phyloP scores from a whole-genome alignment of 2,329 filamentous ascomycete genomes.

The Penicillium decumbens region DNA sequence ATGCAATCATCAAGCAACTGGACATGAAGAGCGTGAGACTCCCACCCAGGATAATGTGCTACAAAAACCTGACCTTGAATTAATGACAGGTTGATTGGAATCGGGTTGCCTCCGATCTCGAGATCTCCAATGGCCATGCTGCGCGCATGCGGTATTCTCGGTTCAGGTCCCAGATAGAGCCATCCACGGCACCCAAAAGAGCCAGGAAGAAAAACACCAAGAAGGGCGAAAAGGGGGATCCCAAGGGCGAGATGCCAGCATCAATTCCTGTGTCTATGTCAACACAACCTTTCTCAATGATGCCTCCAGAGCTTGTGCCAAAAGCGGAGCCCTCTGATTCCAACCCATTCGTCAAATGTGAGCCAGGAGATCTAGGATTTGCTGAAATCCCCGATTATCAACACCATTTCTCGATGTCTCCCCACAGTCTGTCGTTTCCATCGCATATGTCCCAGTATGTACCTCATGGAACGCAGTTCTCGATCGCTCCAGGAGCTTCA shows the following conservation, averaged over 20 bases:
- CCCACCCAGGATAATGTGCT: neutral
- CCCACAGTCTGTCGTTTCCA: neutral
- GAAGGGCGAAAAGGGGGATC: conserved; percentile 17
- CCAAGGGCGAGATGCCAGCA: conserved; percentile 12
- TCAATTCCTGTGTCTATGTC: neutral
- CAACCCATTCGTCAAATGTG: conserved; percentile 24
- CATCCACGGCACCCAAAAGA: conserved; percentile 28
- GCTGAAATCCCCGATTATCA: conserved; percentile 9
- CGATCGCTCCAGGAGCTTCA: neutral
- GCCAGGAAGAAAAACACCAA: conserved; percentile 26
- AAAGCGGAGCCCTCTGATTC: conserved; percentile 13
- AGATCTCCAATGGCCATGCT: conserved; percentile 54
- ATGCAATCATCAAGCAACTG: conserved; percentile 53
- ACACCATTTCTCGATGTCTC: conserved; percentile 8
- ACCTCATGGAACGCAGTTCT: neutral
- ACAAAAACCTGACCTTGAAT: too few relatives aligned
- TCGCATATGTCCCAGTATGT: conserved; percentile 7
- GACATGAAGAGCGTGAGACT: conserved; percentile 48
- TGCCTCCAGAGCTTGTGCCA: conserved; percentile 2
- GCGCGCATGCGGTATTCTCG: conserved; percentile 55
- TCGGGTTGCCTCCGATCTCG: conserved; percentile 46
- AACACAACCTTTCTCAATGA: conserved; percentile 6
- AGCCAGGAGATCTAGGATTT: conserved; percentile 8
- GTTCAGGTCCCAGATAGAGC: conserved; percentile 51
- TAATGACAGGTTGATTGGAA: conserved; percentile 50